Evolutionary conservation across 768 basidiomycete genomes (phyloP), one percentile per base, ranked within the genome.

Genomic region (Trametes maxima): DNA sequence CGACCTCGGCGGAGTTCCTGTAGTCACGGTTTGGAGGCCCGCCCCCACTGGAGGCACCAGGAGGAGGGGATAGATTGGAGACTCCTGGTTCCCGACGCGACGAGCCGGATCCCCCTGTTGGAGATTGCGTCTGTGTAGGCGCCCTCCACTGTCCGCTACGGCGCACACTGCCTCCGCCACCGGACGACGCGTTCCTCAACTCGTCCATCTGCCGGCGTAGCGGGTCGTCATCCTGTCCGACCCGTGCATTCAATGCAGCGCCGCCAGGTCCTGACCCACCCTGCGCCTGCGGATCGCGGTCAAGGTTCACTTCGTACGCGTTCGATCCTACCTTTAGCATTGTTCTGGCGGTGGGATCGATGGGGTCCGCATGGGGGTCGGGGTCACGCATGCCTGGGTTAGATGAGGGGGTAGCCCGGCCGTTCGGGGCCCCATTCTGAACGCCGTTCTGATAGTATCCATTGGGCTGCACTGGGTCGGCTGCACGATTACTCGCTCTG

Each of bases 281-380:
- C 14, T 54, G 67, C 40, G 60, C 65, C 62, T 74, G 65, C 52
- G 72, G 65, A 60, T 74, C 67, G 35, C 61, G 59, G 35, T 54
- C 57, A 12, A 67, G 63, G 45, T 71, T 64, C 19, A 69, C 70
- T 46, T 78, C 82, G 72, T 88, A 92, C 1, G 87, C 79, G 51
- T 83, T 82, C 35, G 77, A 75, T 1, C 90, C 92, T 19, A 92
- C 83, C 70, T 84, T 87, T 70, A 92, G 85, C 70, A 81, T 90
- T 3, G 84, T 87, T 64, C 86, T 80, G 36, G 66, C 67, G 3
- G 75, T 83, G 7, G 87, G 87, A 67, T 86, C 87, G 37, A 88
- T 81, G 0, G 85, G 78, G 65, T 88, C 87, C 11, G 81, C 80
- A 22, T 78, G 74, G 22, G 82, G 80, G 68, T 85, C 85, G 35